A percentile compares a stretch with the other conserved stretches of the same genome.
Conservation (phyloP, 108 stramenopile genomes). For the Skeletonema marinoi region DNA sequence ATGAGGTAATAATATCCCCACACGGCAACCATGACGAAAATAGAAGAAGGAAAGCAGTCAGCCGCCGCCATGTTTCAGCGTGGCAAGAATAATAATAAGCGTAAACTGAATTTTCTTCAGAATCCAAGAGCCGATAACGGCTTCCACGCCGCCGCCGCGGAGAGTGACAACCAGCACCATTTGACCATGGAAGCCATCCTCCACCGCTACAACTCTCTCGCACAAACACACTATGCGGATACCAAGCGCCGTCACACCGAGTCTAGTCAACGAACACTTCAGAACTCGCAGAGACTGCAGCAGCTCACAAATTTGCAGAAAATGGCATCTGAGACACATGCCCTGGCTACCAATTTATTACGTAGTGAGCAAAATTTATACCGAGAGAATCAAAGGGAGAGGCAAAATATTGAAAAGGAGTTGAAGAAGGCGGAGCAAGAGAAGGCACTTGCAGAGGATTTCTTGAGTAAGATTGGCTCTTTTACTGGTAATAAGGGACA, state of each 20-base stretch:
- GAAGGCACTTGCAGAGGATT: slow-evolving; percentile 19
- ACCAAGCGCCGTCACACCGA: slow-evolving; percentile 9
- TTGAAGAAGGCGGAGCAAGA: slow-evolving; percentile 10
- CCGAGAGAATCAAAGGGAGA: background rate
- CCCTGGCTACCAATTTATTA: background rate
- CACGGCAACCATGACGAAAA: background rate
- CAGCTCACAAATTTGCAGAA: slow-evolving; percentile 1
- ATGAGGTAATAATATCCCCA: too few species aligned
- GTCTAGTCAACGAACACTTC: background rate
- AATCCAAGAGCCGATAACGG: background rate
- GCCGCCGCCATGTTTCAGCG: background rate
- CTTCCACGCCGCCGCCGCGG: background rate
- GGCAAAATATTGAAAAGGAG: slow-evolving; percentile 6
- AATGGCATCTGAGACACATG: background rate
- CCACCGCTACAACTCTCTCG: slow-evolving; percentile 23
- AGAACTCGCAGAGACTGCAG: background rate
- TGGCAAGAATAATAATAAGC: background rate
- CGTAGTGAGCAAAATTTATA: background rate
- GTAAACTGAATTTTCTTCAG: background rate
- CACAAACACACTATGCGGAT: background rate
- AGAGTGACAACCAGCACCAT: background rate
- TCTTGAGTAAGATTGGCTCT: background rate
- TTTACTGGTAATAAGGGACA: background rate
- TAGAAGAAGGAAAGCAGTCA: background rate
- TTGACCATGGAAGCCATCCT: slow-evolving; percentile 8